phyloP scores from a whole-genome alignment of 192 early-diverging fungal species.

The Glomus cerebriforme region DNA sequence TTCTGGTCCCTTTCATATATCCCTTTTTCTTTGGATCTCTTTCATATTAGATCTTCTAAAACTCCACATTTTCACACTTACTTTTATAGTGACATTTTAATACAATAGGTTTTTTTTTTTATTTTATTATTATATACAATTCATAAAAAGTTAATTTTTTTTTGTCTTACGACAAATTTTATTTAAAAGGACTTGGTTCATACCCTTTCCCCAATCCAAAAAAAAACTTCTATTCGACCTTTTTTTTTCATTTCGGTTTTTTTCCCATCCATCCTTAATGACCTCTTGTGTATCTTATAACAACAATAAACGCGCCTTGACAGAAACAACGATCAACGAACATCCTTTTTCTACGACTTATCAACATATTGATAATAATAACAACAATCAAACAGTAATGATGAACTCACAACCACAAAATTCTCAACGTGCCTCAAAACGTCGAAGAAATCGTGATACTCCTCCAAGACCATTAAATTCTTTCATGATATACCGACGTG shows the following conservation, averaged over 20 bases:
- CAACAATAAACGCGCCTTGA: not conserved
- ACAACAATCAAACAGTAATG: not conserved
- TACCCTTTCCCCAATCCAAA: too few relatives aligned
- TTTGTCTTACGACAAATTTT: not conserved
- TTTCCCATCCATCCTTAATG: not conserved
- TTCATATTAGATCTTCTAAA: not conserved
- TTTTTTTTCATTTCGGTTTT: not conserved
- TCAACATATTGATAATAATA: not conserved
- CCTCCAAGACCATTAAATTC: conserved; percentile 27
- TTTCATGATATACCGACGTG: conserved; percentile 32
- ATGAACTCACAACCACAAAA: not conserved
- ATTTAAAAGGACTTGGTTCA: not conserved
- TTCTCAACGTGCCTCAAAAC: conserved; percentile 10
- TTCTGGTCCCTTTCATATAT: not conserved
- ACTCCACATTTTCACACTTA: not conserved
- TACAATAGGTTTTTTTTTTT: not conserved
- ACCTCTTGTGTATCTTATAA: not conserved
- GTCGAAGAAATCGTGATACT: conserved; percentile 26
- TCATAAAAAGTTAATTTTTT: too few relatives aligned
- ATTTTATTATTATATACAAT: too few relatives aligned
- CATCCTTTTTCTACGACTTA: not conserved
- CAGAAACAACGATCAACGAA: not conserved
- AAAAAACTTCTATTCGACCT: not conserved
- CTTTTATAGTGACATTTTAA: not conserved
- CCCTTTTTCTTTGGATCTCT: not conserved